Evolutionary conservation across 495 filamentous ascomycete species (phyloP).

Genomic region (Aspergillus nanangensis): DNA sequence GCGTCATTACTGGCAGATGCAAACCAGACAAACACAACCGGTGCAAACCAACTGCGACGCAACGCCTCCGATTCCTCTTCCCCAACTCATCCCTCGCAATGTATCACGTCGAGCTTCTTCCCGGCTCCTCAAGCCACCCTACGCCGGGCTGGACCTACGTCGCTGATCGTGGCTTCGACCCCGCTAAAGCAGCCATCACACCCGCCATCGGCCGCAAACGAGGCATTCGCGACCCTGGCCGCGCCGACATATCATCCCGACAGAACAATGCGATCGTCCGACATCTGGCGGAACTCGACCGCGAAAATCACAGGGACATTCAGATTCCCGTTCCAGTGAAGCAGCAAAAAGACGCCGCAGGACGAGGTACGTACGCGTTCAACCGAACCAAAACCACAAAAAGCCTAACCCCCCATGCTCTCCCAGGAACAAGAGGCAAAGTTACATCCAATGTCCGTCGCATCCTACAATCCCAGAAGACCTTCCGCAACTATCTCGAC

Average conservation of each 20-base stretch:
- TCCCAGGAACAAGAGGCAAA: conserved; percentile 41
- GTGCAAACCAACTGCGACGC: too few species aligned
- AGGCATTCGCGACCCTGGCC: conserved; percentile 50
- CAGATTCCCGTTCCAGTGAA: conserved; percentile 60
- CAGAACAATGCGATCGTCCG: conserved; percentile 73
- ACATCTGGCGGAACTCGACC: conserved; percentile 74
- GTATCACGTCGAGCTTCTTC: conserved; percentile 71
- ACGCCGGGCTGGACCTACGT: conserved; percentile 90
- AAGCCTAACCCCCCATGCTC: not conserved
- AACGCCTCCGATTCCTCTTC: too few species aligned
- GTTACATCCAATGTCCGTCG: conserved; percentile 78
- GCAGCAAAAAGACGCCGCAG: conserved; percentile 43
- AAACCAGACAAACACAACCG: conserved; percentile 5
- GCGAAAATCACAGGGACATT: conserved; percentile 70
- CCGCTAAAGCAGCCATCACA: conserved; percentile 54
- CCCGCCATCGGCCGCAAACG: conserved; percentile 60
- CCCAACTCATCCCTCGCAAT: conserved; percentile 23
- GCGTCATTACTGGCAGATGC: not conserved
- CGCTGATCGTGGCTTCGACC: conserved; percentile 63
- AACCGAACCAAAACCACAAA: not conserved
- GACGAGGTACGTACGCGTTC: conserved; percentile 32
- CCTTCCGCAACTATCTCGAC: conserved; percentile 84
- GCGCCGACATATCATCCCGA: conserved; percentile 62
- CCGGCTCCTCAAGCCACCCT: conserved; percentile 57
- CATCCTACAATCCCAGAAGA: conserved; percentile 88